Evolutionary conservation across 495 filamentous ascomycete species (phyloP).

Genomic region (Thermochaetoides thermophila): DNA sequence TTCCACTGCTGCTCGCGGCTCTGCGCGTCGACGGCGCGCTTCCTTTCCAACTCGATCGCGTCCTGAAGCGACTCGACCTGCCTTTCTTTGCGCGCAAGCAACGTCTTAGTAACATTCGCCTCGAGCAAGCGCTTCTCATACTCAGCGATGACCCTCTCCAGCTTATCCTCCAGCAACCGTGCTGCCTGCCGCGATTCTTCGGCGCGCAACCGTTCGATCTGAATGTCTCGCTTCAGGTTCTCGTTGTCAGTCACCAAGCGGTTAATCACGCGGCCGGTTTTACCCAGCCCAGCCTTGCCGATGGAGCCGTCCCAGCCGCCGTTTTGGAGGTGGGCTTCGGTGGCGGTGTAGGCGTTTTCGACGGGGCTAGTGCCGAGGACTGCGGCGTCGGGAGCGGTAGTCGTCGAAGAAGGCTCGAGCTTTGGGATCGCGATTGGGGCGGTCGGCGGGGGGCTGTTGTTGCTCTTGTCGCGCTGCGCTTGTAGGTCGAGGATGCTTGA

Average conservation of each 20-base stretch:
- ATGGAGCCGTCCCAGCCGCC: conserved; percentile 55
- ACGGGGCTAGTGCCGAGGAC: conserved; percentile 16
- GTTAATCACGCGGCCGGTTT: conserved; percentile 89
- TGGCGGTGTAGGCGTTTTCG: conserved; percentile 5
- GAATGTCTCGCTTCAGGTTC: conserved; percentile 62
- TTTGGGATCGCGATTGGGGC: neutral
- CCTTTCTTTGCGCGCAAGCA: conserved; percentile 61
- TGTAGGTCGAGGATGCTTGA: conserved; percentile 9
- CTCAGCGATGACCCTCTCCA: conserved; percentile 48
- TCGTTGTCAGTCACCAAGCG: conserved; percentile 81
- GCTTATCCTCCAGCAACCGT: conserved; percentile 58
- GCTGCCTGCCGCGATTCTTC: conserved; percentile 62
- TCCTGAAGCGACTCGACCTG: conserved; percentile 61
- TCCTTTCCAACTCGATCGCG: conserved; percentile 51
- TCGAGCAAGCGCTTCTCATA: conserved; percentile 59
- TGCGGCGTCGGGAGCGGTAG: conserved; percentile 8
- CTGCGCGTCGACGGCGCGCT: conserved; percentile 39
- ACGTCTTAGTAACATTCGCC: conserved; percentile 50
- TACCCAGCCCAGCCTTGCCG: conserved; percentile 67
- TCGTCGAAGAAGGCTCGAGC: neutral
- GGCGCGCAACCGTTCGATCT: conserved; percentile 52
- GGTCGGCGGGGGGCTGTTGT: neutral
- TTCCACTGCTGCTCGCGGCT: conserved; percentile 48
- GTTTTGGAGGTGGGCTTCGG: conserved; percentile 9
- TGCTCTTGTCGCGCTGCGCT: too few species aligned